Evolutionary conservation across 208 protist genomes (phyloP), one percentile per base, ranked within the genome.

Genomic region (Leishmania gerbilli): DNA sequence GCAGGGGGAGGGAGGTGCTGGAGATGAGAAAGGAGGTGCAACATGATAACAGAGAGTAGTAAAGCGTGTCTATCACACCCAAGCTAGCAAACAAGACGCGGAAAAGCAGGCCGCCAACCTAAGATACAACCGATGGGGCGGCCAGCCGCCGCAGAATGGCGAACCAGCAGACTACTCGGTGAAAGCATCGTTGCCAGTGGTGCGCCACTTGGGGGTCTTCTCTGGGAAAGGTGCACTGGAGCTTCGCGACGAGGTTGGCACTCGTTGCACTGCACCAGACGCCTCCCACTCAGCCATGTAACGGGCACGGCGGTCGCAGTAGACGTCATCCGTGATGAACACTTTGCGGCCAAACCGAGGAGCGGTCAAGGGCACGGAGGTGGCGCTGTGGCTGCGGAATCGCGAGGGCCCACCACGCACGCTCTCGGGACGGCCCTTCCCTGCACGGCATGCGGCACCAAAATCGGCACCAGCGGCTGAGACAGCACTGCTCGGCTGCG

Each of bases 261-360:
- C 42, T 3, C 71, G 87, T 21, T 82, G 79, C 45, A 96, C 77
- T 27, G 77, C 77, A 13, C 94, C 94, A 42, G 86, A 71, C 77
- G 81, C 67, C 83, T 97, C 92, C 88, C 92, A 92, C 58, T 83
- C 83, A 2, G 87, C 78, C 58, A 97, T 84, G 75, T 89, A 85
- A 65, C 89, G 80, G 3, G 85, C 80, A 24, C 94, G 91, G 15
- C 88, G 87, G 62, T 82, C 84, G 34, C 93, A 81, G 84, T 95
- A 89, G 55, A 75, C 80, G 74, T 95, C 90, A 77, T 97, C 92
- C 5, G 94, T 96, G 65, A 97, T 94, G 77, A 92, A 95, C 62
- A 95, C 89, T 79, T 95, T 96, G 21, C 87, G 86, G 15, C 94
- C 94, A 64, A 90, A 90, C 49, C 81, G 64, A 9, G 88, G 84